Percentiles rank a stretch among this genome's conserved stretches.
These are phyloP conservation scores for Apiotrichum mycotoxinovorans DNA, from an alignment of 1,284 basidiomycete genomes.

Conservation along the genomic window DNA sequence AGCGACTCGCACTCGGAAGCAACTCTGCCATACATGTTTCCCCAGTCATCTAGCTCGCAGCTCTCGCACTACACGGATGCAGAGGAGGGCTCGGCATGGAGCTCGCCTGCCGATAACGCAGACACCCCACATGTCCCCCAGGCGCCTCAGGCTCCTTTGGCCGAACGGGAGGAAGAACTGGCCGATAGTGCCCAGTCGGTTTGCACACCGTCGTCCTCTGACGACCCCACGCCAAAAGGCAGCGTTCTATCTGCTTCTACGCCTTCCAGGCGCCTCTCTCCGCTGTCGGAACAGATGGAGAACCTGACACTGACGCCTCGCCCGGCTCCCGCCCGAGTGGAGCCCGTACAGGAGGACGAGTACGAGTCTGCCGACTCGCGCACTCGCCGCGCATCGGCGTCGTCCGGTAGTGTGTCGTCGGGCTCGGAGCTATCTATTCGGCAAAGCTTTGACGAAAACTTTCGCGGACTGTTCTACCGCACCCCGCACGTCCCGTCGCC, in stretches of 20 bases:
- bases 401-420: slow-evolving; percentile 2
- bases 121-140: neutral
- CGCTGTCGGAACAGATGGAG: neutral
- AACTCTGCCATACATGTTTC: slow-evolving; percentile 16
- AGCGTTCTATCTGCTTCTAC: neutral
- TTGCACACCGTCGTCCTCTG: too few species aligned
- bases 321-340: neutral
- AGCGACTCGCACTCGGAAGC: slow-evolving; percentile 12
- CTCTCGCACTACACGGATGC: slow-evolving; percentile 17
- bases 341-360: neutral
- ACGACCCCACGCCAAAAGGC: too few species aligned
- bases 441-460: slow-evolving; percentile 18
- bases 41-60: slow-evolving; percentile 11
- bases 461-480: slow-evolving; percentile 43
- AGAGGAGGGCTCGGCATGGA: neutral
- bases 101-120: neutral
- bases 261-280: neutral
- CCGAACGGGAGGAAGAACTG: neutral
- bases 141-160: neutral
- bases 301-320: neutral
- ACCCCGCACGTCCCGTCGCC: slow-evolving; percentile 30
- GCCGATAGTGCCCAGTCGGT: neutral
- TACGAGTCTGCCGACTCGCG: neutral
- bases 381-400: neutral
- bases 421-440: slow-evolving; percentile 13